Evolutionary conservation across 2,329 filamentous ascomycete genomes (phyloP).

Genomic region (Xylariales sp.): DNA sequence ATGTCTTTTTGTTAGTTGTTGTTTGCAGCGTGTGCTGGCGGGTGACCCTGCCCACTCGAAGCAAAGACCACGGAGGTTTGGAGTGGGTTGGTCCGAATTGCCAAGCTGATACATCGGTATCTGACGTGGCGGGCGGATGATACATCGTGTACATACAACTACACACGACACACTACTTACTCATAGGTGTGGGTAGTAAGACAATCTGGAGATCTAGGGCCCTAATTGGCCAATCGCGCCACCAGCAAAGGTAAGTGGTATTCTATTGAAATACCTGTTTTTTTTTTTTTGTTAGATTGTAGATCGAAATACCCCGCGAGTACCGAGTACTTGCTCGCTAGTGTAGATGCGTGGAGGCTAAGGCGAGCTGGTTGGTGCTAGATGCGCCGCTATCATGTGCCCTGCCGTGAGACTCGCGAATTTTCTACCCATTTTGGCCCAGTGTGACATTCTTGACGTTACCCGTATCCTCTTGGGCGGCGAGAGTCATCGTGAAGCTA

Average conservation of each 20-base stretch:
- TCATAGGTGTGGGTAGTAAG: neutral
- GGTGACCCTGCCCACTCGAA: slow-evolving; percentile 21
- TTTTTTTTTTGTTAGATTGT: no score
- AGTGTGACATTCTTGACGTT: slow-evolving; percentile 8
- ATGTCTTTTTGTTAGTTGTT: slow-evolving; percentile 24
- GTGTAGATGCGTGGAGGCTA: slow-evolving; percentile 1
- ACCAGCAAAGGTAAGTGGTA: slow-evolving; percentile 4
- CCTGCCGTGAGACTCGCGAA: slow-evolving; percentile 12
- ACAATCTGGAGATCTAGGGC: neutral
- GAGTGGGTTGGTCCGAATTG: slow-evolving; percentile 14
- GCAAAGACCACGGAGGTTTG: slow-evolving; percentile 8
- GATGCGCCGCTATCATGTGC: slow-evolving; percentile 11
- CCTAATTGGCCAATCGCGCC: slow-evolving; percentile 18
- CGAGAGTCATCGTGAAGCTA: neutral
- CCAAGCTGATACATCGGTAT: slow-evolving; percentile 26
- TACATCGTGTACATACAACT: slow-evolving; percentile 10
- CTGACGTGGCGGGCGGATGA: slow-evolving; percentile 33
- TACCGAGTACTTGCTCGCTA: slow-evolving; percentile 2
- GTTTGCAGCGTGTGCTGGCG: slow-evolving; percentile 24
- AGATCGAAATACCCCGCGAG: slow-evolving; percentile 16
- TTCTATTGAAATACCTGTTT: neutral
- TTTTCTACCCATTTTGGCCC: neutral
- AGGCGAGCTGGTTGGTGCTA: slow-evolving; percentile 16
- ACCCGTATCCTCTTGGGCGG: neutral
- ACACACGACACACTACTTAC: slow-evolving; percentile 1